These are phyloP conservation scores for Avena sativa DNA, from an alignment of 176 grass and related monocot species.

Conservation along the genomic window DNA sequence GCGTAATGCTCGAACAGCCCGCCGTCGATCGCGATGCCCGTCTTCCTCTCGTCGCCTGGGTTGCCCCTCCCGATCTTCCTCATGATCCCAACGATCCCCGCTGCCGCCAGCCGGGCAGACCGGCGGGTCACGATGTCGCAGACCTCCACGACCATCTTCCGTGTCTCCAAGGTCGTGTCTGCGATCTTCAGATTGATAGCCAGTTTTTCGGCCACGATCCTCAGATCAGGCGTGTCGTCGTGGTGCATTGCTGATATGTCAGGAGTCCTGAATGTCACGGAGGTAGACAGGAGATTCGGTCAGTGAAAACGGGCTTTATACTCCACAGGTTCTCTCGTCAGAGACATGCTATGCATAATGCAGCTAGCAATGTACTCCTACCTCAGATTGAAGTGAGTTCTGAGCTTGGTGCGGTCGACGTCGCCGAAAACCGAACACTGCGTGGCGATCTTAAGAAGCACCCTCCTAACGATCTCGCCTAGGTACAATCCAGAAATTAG, in stretches of 20 bases:
- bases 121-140: constrained; percentile 73
- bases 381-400: constrained; percentile 66
- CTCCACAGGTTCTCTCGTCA: background rate
- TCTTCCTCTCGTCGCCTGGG: constrained; percentile 46
- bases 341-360: background rate
- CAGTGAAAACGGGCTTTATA: no score
- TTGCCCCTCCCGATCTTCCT: constrained; percentile 70
- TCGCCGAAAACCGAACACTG: constrained; percentile 62
- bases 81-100: constrained; percentile 83
- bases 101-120: constrained; percentile 75
- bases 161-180: constrained; percentile 59
- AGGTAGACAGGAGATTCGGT: background rate
- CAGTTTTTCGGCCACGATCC: constrained; percentile 52
- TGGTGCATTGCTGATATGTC: constrained; percentile 64
- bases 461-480: constrained; percentile 80
- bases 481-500: constrained; percentile 86
- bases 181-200: constrained; percentile 48
- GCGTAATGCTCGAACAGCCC: constrained; percentile 68
- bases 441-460: constrained; percentile 72
- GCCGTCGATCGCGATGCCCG: constrained; percentile 75
- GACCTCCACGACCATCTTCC: constrained; percentile 69
- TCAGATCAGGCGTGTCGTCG: constrained; percentile 64
- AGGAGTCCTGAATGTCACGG: constrained; percentile 49
- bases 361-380: background rate
- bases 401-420: constrained; percentile 52